These are phyloP conservation scores for Entomophthora muscae DNA, from an alignment of 371 early-diverging fungal genomes.

Conservation along the genomic window DNA sequence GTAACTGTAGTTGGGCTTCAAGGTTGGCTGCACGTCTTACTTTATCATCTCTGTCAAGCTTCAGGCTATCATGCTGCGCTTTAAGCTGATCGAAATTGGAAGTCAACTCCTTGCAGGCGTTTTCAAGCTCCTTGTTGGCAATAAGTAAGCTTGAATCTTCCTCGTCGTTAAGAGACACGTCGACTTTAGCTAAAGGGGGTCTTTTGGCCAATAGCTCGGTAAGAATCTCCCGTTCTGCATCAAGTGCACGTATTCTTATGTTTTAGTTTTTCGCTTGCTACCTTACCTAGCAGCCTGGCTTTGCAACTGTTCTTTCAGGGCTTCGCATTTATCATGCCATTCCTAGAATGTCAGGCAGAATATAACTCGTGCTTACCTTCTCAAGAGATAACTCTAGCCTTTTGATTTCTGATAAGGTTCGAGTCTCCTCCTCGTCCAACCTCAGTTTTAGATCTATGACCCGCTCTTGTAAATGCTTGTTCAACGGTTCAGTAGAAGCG, in stretches of 20 bases:
- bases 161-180: background rate
- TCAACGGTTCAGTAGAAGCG: background rate
- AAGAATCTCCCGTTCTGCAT: background rate
- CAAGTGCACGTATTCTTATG: background rate
- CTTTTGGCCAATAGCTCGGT: background rate
- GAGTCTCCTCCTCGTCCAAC: background rate
- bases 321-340: background rate
- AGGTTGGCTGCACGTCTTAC: background rate
- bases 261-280: too few relatives aligned
- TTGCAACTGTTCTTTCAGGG: background rate
- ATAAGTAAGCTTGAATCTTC: background rate
- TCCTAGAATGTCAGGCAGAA: background rate
- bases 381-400: background rate
- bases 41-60: background rate
- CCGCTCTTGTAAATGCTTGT: background rate
- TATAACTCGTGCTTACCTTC: background rate
- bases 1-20: background rate
- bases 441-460: background rate
- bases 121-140: background rate
- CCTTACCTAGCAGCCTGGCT: background rate
- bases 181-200: background rate
- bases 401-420: background rate
- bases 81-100: background rate
- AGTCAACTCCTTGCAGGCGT: background rate
- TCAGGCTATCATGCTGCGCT: background rate